Evolutionary conservation across 164 flowering plant genomes (phyloP), one percentile per base, ranked within the genome.

Genomic region (Cinnamomum chago): DNA sequence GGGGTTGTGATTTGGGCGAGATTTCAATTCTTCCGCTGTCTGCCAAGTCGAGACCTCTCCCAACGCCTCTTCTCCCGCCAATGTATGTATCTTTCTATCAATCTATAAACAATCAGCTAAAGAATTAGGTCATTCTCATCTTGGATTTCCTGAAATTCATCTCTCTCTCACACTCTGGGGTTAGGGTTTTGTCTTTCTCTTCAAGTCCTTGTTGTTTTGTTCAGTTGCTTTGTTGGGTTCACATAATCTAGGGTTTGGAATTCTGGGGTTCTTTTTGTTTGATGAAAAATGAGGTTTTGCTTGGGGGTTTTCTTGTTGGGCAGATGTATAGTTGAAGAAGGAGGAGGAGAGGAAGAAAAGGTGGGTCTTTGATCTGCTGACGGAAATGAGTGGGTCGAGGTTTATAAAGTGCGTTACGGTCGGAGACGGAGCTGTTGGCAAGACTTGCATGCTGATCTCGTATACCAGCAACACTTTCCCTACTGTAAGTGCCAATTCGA

Each of bases 371-470:
- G 71, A 50, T 50, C 70, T 65, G 67, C 73, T 40, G 62, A 64
- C 64, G 64, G 76, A 79, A 73, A 91, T 90, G 93, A 91, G 92
- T 68, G 93, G 86, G 18, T 88, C 92, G 50, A 88, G 88, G 88
- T 88, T 90, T 77, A 88, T 91, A 18, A 91, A 90, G 82, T 91
- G 95, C 72, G 96, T 90, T 22, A 91, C 96, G 18, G 96, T 91
- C 28, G 96, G 96, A 10, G 96, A 91, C 65, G 93, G 92, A 18
- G 96, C 92, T 67, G 96, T 91, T 23, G 92, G 93, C n/a, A 90
- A 90, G 83, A 90, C 95, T 73, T 90, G 95, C 78, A 86, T 91
- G 93, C 87, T 91, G 68, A 91, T 91, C 74, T 91, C 96, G 60
- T 91, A 88, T 79, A 89, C 93, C 72, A 90, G 93, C 89, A 90